A percentile compares a stretch with the other conserved stretches of the same genome.
Conservation (phyloP, 768 basidiomycete genomes). For the Mycena metata region DNA sequence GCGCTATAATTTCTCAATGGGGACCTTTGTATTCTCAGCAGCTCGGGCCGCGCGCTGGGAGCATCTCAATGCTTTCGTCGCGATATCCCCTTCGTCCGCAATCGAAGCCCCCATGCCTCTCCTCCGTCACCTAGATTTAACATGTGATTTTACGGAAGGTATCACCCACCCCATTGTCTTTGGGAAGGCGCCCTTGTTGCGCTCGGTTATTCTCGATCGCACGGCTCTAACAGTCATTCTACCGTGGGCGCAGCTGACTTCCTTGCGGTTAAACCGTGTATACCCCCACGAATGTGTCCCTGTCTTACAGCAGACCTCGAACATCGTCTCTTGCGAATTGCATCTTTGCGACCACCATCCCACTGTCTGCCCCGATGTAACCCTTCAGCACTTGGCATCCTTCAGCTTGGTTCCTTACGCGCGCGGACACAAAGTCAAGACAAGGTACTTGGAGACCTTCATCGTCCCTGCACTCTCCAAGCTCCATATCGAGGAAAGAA, state of each 20-base stretch:
- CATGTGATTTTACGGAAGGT: no score
- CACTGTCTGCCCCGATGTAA: neutral
- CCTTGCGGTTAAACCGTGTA: neutral
- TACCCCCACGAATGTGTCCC: neutral
- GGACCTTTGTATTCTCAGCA: neutral
- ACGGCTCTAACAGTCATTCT: neutral
- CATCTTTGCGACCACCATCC: neutral
- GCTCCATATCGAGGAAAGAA: neutral
- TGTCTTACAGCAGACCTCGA: neutral
- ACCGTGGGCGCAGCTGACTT: slow-evolving; percentile 3
- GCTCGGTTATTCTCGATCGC: neutral
- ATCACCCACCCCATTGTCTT: neutral
- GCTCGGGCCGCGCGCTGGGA: neutral
- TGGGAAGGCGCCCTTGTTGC: neutral
- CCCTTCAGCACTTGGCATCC: neutral
- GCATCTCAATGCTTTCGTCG: neutral
- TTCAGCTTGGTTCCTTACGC: neutral
- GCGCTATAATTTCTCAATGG: no score
- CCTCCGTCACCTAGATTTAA: neutral
- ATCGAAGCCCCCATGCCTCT: neutral
- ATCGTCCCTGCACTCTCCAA: neutral
- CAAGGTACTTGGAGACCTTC: neutral
- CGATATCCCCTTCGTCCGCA: neutral
- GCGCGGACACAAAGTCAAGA: neutral
- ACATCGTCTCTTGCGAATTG: neutral